A percentile compares a stretch with the other conserved stretches of the same genome.
These are phyloP conservation scores for Millerozyma miso DNA, from an alignment of 805 yeast genomes.

Conservation along the genomic window DNA sequence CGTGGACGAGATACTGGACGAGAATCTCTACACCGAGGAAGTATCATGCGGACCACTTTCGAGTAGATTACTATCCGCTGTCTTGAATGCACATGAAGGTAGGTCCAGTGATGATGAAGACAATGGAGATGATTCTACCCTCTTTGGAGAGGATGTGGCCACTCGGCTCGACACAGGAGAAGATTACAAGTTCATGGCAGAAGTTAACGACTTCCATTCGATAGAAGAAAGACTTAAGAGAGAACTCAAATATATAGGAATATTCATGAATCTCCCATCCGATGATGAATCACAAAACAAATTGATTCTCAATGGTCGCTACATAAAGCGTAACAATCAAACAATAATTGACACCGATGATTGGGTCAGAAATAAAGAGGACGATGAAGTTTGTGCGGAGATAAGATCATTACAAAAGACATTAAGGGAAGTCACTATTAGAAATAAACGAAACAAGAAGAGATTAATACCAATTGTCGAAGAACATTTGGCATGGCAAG, in stretches of 20 bases:
- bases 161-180: conserved; percentile 31
- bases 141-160: conserved; percentile 30
- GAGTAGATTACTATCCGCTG: conserved; percentile 76
- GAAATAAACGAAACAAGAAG: conserved; percentile 66
- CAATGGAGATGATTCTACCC: conserved; percentile 9
- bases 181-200: conserved; percentile 38
- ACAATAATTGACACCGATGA: conserved; percentile 51
- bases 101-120: conserved; percentile 19
- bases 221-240: conserved; percentile 85
- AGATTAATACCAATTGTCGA: conserved; percentile 68
- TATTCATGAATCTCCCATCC: conserved; percentile 59
- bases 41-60: conserved; percentile 90
- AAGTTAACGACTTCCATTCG: conserved; percentile 64
- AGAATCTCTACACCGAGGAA: conserved; percentile 62
- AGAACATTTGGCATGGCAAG: conserved; percentile 92
- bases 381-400: conserved; percentile 89
- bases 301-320: conserved; percentile 18
- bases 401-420: conserved; percentile 68
- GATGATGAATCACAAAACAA: conserved; percentile 28
- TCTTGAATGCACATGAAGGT: conserved; percentile 47
- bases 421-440: conserved; percentile 53
- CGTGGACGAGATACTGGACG: conserved; percentile 55
- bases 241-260: conserved; percentile 87
- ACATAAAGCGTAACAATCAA: conserved; percentile 16
- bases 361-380: conserved; percentile 81